phyloP scores from a whole-genome alignment of 1,284 basidiomycete genomes.

The Cutaneotrichosporon spelunceum region DNA sequence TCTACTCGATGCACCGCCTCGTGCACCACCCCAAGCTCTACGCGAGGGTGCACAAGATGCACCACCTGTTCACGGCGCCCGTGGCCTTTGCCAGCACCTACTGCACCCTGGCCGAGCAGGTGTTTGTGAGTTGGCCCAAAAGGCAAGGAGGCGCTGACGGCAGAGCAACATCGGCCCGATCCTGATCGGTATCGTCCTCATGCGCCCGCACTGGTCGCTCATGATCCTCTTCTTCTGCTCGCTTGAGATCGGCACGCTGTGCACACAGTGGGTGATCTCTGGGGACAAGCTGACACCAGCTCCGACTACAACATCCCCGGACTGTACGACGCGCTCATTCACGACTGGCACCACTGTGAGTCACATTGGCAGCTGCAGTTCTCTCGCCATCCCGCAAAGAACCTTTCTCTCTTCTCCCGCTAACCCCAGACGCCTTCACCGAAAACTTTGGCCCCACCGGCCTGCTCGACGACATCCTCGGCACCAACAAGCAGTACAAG shows the following conservation, averaged over 20 bases:
- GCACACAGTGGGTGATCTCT: slow-evolving; percentile 21
- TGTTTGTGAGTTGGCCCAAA: slow-evolving; percentile 14
- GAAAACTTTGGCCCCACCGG: slow-evolving; percentile 26
- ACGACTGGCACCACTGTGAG: slow-evolving; percentile 29
- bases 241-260: slow-evolving; percentile 21
- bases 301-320: slow-evolving; percentile 26
- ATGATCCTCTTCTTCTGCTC: slow-evolving; percentile 23
- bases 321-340: slow-evolving; percentile 22
- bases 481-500: slow-evolving; percentile 19
- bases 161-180: slow-evolving; percentile 25
- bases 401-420: not conserved
- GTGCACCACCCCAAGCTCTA: slow-evolving; percentile 16
- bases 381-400: too few relatives aligned
- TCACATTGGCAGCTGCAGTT: too few relatives aligned
- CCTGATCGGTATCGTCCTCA: slow-evolving; percentile 13
- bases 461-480: slow-evolving; percentile 18
- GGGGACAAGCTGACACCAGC: slow-evolving; percentile 8
- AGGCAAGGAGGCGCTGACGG: not conserved
- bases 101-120: slow-evolving; percentile 23
- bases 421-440: slow-evolving; percentile 19
- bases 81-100: slow-evolving; percentile 25
- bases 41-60: slow-evolving; percentile 22
- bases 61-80: slow-evolving; percentile 26
- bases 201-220: slow-evolving; percentile 21
- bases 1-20: slow-evolving; percentile 21